A percentile compares a stretch with the other conserved stretches of the same genome.
These are phyloP conservation scores for Uronychia binucleata DNA, from an alignment of 73 alveolate species.

Conservation along the genomic window DNA sequence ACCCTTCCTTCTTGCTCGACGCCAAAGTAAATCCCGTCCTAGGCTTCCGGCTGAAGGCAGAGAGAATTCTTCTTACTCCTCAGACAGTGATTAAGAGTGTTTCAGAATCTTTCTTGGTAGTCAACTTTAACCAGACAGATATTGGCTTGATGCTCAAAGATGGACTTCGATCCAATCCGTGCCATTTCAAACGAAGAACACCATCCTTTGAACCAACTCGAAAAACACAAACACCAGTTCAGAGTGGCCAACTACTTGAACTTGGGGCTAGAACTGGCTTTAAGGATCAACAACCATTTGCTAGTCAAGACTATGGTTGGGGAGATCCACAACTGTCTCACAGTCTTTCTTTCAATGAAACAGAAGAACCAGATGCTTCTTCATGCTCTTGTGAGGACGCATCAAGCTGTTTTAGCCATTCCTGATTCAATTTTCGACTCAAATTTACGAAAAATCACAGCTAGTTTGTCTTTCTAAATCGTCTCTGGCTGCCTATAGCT, in stretches of 20 bases:
- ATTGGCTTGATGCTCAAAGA: constrained; percentile 29
- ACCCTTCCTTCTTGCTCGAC: constrained; percentile 70
- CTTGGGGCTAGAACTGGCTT: constrained; percentile 87
- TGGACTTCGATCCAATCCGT: not conserved
- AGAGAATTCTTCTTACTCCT: constrained; percentile 56
- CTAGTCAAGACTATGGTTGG: constrained; percentile 72
- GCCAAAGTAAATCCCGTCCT: constrained; percentile 75
- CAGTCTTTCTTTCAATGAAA: constrained; percentile 21
- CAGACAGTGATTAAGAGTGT: constrained; percentile 75
- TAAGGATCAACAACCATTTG: constrained; percentile 66
- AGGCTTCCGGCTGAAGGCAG: constrained; percentile 72
- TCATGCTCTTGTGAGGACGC: constrained; percentile 33
- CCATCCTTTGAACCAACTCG: constrained; percentile 74
- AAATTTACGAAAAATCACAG: constrained; percentile 37
- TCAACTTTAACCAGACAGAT: constrained; percentile 30
- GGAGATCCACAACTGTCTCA: constrained; percentile 67
- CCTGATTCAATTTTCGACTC: constrained; percentile 47
- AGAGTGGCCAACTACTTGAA: constrained; percentile 78
- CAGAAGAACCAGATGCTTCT: constrained; percentile 21
- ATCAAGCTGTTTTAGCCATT: constrained; percentile 35
- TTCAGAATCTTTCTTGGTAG: constrained; percentile 72
- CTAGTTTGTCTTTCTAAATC: constrained; percentile 27
- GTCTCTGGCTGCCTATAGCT: constrained; percentile 10
- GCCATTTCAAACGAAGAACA: not conserved
- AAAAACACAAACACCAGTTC: constrained; percentile 80